Conservation (phyloP, 139 green algal genomes). For the Micromonas pusilla region DNA sequence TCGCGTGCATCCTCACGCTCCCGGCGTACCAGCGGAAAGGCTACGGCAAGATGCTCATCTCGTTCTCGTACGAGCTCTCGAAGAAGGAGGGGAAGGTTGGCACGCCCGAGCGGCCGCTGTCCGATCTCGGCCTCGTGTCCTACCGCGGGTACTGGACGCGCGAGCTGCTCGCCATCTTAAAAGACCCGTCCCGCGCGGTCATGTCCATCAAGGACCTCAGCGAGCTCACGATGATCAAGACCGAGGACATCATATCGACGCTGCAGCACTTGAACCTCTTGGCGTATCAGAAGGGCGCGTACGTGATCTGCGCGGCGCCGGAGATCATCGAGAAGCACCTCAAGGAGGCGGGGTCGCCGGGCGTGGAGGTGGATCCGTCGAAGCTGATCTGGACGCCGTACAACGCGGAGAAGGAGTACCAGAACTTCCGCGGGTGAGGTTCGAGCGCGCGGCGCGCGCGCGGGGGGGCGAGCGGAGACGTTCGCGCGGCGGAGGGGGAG, state of each 20-base stretch:
- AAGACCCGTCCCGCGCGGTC: slow-evolving; percentile 33
- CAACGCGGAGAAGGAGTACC: slow-evolving; percentile 28
- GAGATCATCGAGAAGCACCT: slow-evolving; percentile 58
- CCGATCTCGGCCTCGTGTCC: slow-evolving; percentile 84
- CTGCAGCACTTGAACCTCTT: slow-evolving; percentile 78
- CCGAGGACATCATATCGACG: slow-evolving; percentile 93
- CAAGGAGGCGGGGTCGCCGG: slow-evolving; percentile 56
- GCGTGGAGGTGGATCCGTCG: slow-evolving; percentile 61
- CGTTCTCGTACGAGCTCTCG: slow-evolving; percentile 92
- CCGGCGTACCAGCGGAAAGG: slow-evolving; percentile 95
- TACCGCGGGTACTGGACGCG: slow-evolving; percentile 96
- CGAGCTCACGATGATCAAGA: slow-evolving; percentile 87
- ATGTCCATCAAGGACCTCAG: slow-evolving; percentile 60
- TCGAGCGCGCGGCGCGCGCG: not conserved
- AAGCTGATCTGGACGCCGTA: slow-evolving; percentile 78
- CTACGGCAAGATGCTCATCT: slow-evolving; percentile 98
- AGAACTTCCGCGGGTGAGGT: slow-evolving; percentile 7
- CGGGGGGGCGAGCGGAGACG: not conserved
- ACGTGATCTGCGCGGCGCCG: slow-evolving; percentile 47
- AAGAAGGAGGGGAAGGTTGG: slow-evolving; percentile 97
- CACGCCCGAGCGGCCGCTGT: slow-evolving; percentile 93
- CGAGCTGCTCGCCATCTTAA: slow-evolving; percentile 78
- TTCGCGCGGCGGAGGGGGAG: too few relatives aligned
- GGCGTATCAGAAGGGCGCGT: slow-evolving; percentile 78
- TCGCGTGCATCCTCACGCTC: slow-evolving; percentile 97